Evolutionary conservation across 202 grass and related monocot genomes (phyloP).

Genomic region (Elaeis oleifera): DNA sequence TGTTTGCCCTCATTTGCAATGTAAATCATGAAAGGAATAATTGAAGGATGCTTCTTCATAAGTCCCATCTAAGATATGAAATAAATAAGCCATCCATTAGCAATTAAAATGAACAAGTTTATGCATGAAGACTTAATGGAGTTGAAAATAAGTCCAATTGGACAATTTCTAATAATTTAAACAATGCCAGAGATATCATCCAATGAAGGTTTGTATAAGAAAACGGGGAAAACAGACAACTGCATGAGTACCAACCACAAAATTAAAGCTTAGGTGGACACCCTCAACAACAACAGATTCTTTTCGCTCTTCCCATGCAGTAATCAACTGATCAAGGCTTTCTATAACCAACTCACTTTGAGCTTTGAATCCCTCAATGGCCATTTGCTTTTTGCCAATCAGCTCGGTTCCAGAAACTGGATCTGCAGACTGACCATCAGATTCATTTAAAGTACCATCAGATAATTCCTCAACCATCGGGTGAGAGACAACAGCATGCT

Average conservation of each 20-base stretch:
- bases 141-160: no score
- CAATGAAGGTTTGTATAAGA: no score
- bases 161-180: no score
- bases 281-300: constrained; percentile 92
- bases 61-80: constrained; percentile 72
- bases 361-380: constrained; percentile 92
- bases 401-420: constrained; percentile 17
- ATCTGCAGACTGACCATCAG: constrained; percentile 26
- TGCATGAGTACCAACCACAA: constrained; percentile 60
- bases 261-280: constrained; percentile 96
- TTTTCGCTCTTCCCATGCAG: constrained; percentile 76
- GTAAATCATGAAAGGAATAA: constrained; percentile 96
- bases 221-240: constrained; percentile 13
- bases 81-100: neutral
- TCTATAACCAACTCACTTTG: constrained; percentile 98
- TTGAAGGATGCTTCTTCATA: constrained; percentile 96
- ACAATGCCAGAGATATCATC: no score
- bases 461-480: constrained; percentile 24
- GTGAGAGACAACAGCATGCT: constrained; percentile 40
- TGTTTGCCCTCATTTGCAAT: constrained; percentile 87
- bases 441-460: constrained; percentile 17
- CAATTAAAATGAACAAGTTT: neutral
- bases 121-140: neutral
- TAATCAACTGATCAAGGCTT: constrained; percentile 87
- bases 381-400: constrained; percentile 89